phyloP scores from a whole-genome alignment of 768 basidiomycete genomes.

The Tulasnella calospora region DNA sequence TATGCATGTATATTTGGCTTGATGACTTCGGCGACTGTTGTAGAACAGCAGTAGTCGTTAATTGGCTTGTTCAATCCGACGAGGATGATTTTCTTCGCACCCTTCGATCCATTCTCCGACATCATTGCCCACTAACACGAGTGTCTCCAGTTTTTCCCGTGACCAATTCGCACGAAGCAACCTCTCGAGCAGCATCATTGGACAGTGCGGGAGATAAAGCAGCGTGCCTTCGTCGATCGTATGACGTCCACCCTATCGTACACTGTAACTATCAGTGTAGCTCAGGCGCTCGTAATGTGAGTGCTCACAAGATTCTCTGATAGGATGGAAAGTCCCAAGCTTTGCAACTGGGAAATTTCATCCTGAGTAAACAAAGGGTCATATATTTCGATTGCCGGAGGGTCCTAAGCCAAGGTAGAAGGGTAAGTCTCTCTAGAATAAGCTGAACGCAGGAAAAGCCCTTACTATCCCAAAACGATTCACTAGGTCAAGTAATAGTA shows the following conservation, averaged over 20 bases:
- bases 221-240: background rate
- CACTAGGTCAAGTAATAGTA: background rate
- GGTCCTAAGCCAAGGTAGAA: background rate
- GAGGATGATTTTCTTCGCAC: background rate
- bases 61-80: background rate
- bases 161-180: conserved; percentile 3
- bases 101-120: background rate
- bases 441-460: too few species aligned
- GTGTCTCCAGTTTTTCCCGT: background rate
- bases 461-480: background rate
- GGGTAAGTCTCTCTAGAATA: background rate
- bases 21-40: background rate
- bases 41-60: background rate
- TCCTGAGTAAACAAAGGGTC: background rate
- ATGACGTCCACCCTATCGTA: background rate
- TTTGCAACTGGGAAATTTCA: background rate
- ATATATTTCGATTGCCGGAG: background rate
- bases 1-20: background rate
- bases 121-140: conserved; percentile 2
- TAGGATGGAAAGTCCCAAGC: background rate
- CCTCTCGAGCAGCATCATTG: background rate
- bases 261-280: background rate
- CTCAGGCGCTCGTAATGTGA: background rate
- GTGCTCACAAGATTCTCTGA: background rate
- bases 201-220: background rate